Conservation (phyloP, 2,329 filamentous ascomycete genomes). For the Trichoderma semiorbis region DNA sequence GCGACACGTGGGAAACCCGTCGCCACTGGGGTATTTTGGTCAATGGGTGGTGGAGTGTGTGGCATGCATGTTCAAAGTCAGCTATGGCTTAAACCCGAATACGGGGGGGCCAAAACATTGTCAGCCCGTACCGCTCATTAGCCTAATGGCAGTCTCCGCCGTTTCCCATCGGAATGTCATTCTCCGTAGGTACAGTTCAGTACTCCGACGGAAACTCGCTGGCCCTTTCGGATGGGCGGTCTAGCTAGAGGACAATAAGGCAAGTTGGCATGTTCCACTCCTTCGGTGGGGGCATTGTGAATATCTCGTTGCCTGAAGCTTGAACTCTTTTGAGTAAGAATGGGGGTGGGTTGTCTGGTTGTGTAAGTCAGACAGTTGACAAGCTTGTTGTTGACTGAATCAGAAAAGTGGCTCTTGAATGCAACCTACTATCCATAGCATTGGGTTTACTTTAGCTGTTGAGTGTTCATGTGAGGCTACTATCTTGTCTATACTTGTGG, state of each 20-base stretch:
- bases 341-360: not conserved
- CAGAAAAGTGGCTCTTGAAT: not conserved
- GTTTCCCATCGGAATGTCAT: not conserved
- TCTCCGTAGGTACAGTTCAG: not conserved
- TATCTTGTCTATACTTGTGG: not conserved
- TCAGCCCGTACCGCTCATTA: not conserved
- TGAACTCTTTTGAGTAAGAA: not conserved
- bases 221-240: not conserved
- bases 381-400: not conserved
- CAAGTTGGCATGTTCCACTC: not conserved
- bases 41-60: not conserved
- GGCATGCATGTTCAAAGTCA: not conserved
- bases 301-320: not conserved
- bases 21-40: not conserved
- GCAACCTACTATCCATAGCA: not conserved
- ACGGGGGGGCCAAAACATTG: not conserved
- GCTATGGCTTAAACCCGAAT: not conserved
- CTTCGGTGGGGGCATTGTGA: not conserved
- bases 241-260: not conserved
- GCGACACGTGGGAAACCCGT: conserved; percentile 4
- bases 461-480: not conserved
- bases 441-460: not conserved
- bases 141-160: not conserved
- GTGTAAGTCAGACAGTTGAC: not conserved
- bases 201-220: not conserved